phyloP scores from a whole-genome alignment of 768 basidiomycete species.

The Dendrothele bispora region DNA sequence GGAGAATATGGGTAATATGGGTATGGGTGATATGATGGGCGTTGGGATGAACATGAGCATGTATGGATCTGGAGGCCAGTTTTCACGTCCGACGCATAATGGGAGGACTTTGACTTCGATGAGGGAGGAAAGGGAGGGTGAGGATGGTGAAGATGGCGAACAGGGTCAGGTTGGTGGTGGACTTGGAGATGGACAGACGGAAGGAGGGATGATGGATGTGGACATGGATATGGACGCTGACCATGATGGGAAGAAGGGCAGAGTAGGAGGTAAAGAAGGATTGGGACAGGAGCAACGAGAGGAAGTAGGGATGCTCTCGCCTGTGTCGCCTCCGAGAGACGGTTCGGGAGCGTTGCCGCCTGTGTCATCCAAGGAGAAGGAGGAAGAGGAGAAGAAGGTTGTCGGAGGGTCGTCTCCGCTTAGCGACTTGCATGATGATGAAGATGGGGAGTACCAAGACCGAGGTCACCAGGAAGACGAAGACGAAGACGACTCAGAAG shows the following conservation, averaged over 20 bases:
- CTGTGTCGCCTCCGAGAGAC: too few species aligned
- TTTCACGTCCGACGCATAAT: not conserved
- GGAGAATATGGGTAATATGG: slow-evolving; percentile 31
- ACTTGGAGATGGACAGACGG: slow-evolving; percentile 8
- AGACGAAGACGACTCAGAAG: too few species aligned
- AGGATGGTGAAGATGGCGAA: slow-evolving; percentile 10
- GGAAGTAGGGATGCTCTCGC: too few species aligned
- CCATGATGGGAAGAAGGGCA: not conserved
- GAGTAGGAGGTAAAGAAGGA: not conserved
- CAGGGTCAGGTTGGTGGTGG: not conserved
- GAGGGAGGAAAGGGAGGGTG: slow-evolving; percentile 9
- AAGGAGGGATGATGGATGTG: too few species aligned
- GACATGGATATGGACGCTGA: slow-evolving; percentile 17
- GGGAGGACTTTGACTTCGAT: slow-evolving; percentile 1
- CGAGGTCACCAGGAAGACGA: too few species aligned
- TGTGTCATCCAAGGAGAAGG: too few species aligned
- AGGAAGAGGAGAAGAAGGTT: too few species aligned
- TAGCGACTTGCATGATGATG: too few species aligned
- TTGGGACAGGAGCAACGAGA: too few species aligned
- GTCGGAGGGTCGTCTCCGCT: too few species aligned
- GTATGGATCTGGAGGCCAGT: slow-evolving; percentile 15
- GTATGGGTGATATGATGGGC: slow-evolving; percentile 16
- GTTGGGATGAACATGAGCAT: slow-evolving; percentile 4
- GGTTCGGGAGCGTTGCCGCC: too few species aligned
- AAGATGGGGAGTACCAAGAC: too few species aligned